Base-by-base conservation (phyloP, 345 rosid genomes). In the Brassica juncea region DNA sequence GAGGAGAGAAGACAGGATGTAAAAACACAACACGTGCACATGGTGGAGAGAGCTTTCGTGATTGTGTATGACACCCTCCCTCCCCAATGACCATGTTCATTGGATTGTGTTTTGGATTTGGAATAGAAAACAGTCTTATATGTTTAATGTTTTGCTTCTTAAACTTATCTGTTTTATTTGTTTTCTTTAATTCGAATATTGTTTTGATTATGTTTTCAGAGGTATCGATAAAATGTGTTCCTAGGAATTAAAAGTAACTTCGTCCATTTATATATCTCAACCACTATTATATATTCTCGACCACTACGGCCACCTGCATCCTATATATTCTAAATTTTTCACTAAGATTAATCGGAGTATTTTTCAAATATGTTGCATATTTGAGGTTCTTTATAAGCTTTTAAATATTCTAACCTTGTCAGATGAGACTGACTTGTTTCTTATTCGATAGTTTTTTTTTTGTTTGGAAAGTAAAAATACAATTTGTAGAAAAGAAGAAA, bases 1-100 rank as follows among this genome's bases (percentile, higher is more conserved):
- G 72, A 88, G 76, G 75, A 89, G 97, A 79, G 96, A 91, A 83
- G 92, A 89, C 79, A 87, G 92, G 77, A 89, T 91, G 96, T 91
- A 77, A 87, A 39, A 65, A 39, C 57, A 54, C 6, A 39, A 3
- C 62, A 73, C 65, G 35, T 67, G 82, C 65, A 44, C 63, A 60
- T 68, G 74, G 32, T 68, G 78, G 15, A 49, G 32, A 5, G 10
- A 19, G 25, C 49, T 27, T 32, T 28, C 31, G 61, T 67, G 70
- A 72, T 58, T 39, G 42, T 54, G 6, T 2, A 23, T 6, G 32
- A 27, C 42, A 28, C 47, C 19, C 35, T 28, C 19, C 10, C 49
- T 32, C 35, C 15, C 69, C 8, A 12, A 37, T 68, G 80, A 69
- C 35, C 0, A 21, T 68, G 74, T 69, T 19, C 62, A 44, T 28